Percentiles rank a stretch among this genome's conserved stretches.
phyloP scores from a whole-genome alignment of 2,329 filamentous ascomycete genomes.

The Coleophoma eucalyptorum region DNA sequence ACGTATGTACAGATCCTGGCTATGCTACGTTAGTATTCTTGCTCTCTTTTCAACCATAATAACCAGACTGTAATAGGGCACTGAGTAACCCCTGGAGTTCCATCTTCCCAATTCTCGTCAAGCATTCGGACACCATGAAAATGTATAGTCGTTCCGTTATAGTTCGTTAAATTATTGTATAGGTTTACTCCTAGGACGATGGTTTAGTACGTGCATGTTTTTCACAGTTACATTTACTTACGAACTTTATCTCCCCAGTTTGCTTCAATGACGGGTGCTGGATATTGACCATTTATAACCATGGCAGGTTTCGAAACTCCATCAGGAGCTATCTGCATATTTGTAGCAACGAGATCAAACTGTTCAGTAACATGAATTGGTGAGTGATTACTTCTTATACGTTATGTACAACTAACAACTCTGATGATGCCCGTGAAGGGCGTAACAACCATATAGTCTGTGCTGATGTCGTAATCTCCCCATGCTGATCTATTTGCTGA shows the following conservation, averaged over 20 bases:
- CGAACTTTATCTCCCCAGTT: constrained; percentile 6
- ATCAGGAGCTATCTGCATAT: no score
- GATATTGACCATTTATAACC: constrained; percentile 6
- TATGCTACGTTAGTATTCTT: neutral
- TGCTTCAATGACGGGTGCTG: constrained; percentile 6
- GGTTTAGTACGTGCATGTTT: neutral
- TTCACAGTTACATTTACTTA: neutral
- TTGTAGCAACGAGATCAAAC: no score
- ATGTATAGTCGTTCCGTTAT: constrained; percentile 5
- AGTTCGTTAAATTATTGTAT: constrained; percentile 12
- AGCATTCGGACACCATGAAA: constrained; percentile 1
- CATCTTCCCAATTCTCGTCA: constrained; percentile 1
- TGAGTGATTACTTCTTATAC: no score
- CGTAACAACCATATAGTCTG: no score
- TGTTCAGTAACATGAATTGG: no score
- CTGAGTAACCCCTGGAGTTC: neutral
- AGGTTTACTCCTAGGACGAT: constrained; percentile 2
- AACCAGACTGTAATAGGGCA: neutral
- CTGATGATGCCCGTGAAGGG: no score
- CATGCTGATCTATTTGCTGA: no score
- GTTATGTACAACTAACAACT: no score
- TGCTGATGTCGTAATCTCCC: no score
- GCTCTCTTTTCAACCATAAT: neutral
- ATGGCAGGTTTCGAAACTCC: no score
- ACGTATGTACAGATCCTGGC: neutral